A percentile compares a stretch with the other conserved stretches of the same genome.
Conservation (phyloP, 176 grass and related monocot genomes). For the Paspalum notatum region DNA sequence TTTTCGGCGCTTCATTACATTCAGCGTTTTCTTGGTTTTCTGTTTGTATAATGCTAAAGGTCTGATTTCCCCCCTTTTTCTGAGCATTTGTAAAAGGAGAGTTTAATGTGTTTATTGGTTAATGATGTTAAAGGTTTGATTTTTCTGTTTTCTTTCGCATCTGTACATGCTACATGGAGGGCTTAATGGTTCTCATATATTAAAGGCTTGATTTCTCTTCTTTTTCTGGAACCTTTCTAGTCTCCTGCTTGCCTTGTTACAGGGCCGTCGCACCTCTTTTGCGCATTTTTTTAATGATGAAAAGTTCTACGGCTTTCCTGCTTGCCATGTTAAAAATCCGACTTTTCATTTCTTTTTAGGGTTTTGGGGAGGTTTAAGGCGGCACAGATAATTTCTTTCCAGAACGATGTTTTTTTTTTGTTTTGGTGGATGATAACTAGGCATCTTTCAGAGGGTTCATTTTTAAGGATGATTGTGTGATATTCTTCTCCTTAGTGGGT, state of each 20-base stretch:
- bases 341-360: background rate
- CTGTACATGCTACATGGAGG: background rate
- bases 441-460: background rate
- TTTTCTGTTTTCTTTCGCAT: background rate
- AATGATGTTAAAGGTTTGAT: background rate
- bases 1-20: background rate
- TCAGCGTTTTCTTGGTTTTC: too few relatives aligned
- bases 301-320: background rate
- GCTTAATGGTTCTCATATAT: background rate
- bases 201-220: background rate
- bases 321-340: background rate
- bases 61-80: too few relatives aligned
- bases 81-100: too few relatives aligned
- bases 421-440: background rate
- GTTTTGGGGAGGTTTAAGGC: background rate
- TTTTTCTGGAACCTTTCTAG: background rate
- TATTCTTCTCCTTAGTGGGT: background rate
- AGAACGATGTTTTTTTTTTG: background rate
- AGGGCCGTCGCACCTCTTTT: background rate
- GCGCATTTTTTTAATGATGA: background rate
- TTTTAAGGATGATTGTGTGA: background rate
- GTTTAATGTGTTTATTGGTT: too few relatives aligned
- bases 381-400: background rate
- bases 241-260: too few relatives aligned
- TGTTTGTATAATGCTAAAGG: too few relatives aligned